A percentile compares a stretch with the other conserved stretches of the same genome.
Evolutionary conservation across 495 filamentous ascomycete species (phyloP).

Genomic region (Alectoria sarmentosa): DNA sequence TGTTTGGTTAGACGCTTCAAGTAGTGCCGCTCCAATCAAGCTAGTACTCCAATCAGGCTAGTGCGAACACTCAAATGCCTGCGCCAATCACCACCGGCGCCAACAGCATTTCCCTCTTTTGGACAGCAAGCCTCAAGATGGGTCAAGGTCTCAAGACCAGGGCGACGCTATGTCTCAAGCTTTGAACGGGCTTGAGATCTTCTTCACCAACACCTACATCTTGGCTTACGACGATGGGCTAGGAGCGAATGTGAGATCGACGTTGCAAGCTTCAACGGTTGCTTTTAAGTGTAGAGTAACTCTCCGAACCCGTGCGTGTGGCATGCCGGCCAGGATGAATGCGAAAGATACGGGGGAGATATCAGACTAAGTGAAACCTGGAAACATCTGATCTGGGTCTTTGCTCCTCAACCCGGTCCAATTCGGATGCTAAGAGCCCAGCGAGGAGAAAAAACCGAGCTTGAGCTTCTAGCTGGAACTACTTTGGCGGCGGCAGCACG

Average conservation of each 20-base stretch:
- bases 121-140: background rate
- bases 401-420: background rate
- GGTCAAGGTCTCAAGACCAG: too few relatives aligned
- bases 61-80: background rate
- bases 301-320: background rate
- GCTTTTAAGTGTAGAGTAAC: background rate
- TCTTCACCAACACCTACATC: background rate
- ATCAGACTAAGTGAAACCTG: too few relatives aligned
- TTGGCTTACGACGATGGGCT: too few relatives aligned
- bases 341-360: too few relatives aligned
- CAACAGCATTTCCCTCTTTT: background rate
- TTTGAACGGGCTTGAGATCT: background rate
- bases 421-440: background rate
- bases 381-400: background rate
- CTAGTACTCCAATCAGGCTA: background rate
- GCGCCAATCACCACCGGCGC: background rate
- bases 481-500: background rate
- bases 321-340: background rate
- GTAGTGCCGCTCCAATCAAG: constrained; percentile 1
- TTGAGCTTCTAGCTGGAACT: too few relatives aligned
- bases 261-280: background rate
- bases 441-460: too few relatives aligned
- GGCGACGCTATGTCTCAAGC: background rate
- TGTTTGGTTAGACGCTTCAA: background rate
- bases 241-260: background rate